Evolutionary conservation across 2,329 filamentous ascomycete species (phyloP).

Genomic region (Fusarium sp.): DNA sequence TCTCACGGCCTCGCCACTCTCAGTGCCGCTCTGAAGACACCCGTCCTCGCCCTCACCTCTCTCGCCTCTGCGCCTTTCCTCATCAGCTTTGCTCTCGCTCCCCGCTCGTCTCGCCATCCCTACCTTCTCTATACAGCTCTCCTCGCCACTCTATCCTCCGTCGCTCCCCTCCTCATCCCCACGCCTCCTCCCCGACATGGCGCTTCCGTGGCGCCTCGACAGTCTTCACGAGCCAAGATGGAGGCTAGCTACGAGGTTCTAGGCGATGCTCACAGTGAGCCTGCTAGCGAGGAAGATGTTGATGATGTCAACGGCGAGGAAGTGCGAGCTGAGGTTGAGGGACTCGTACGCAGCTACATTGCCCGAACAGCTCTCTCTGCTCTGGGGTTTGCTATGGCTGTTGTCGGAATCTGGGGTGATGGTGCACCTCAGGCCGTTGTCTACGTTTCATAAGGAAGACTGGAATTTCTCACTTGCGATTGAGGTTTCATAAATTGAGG

Average conservation of each 20-base stretch:
- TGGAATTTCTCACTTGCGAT: not conserved
- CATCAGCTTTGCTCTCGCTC: conserved; percentile 82
- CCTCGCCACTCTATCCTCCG: conserved; percentile 71
- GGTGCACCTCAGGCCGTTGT: conserved; percentile 55
- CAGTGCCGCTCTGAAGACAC: conserved; percentile 69
- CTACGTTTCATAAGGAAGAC: conserved; percentile 46
- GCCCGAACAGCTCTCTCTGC: conserved; percentile 65
- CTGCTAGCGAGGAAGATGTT: conserved; percentile 62
- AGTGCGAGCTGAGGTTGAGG: conserved; percentile 66
- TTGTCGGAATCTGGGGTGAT: conserved; percentile 75
- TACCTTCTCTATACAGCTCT: conserved; percentile 89
- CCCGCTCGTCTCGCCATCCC: conserved; percentile 80
- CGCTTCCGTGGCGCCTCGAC: conserved; percentile 46
- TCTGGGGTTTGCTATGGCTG: conserved; percentile 68
- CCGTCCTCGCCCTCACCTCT: conserved; percentile 74
- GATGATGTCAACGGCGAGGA: conserved; percentile 71
- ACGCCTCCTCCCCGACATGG: conserved; percentile 44
- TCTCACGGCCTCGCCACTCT: conserved; percentile 77
- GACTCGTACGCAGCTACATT: conserved; percentile 64
- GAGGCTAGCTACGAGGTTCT: conserved; percentile 80
- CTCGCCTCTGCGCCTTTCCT: conserved; percentile 78
- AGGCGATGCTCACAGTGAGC: conserved; percentile 63
- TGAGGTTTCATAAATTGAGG: conserved; percentile 22
- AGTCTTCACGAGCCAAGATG: conserved; percentile 59
- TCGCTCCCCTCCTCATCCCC: conserved; percentile 62